Evolutionary conservation across 352 stramenopile species (phyloP).

Genomic region (Pythium monospermum): DNA sequence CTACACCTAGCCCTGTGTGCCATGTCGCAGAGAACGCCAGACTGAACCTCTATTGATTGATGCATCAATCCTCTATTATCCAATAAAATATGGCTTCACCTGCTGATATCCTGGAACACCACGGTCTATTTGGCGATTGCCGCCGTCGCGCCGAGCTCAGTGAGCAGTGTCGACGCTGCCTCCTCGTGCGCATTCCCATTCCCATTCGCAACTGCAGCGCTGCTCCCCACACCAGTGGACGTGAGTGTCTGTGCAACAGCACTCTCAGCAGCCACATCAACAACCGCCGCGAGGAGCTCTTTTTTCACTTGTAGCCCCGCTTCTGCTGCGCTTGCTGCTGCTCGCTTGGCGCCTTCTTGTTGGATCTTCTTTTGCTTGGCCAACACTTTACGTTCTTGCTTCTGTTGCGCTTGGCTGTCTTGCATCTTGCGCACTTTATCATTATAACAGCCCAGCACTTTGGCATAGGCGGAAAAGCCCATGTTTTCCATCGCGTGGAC

Average conservation of each 20-base stretch:
- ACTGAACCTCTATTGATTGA: constrained; percentile 10
- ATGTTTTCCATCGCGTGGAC: constrained; percentile 66
- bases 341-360: constrained; percentile 47
- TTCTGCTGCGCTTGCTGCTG: background rate
- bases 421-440: constrained; percentile 63
- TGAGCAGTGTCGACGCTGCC: too few relatives aligned
- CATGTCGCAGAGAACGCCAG: constrained; percentile 2
- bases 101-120: too few relatives aligned
- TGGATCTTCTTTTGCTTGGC: constrained; percentile 25
- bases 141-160: too few relatives aligned
- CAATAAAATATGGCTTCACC: constrained; percentile 14
- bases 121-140: too few relatives aligned
- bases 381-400: constrained; percentile 54
- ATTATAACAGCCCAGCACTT: constrained; percentile 56
- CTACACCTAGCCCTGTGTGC: background rate
- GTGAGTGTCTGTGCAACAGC: too few relatives aligned
- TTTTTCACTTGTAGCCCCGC: background rate
- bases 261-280: too few relatives aligned
- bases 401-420: constrained; percentile 50
- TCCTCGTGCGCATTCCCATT: too few relatives aligned
- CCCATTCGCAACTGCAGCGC: too few relatives aligned
- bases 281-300: background rate
- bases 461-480: constrained; percentile 61
- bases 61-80: background rate
- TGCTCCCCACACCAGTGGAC: too few relatives aligned